Percentiles rank a stretch among this genome's conserved stretches.
These are phyloP conservation scores for Discostella stelligeroides DNA, from an alignment of 108 stramenopile genomes.

Conservation along the genomic window DNA sequence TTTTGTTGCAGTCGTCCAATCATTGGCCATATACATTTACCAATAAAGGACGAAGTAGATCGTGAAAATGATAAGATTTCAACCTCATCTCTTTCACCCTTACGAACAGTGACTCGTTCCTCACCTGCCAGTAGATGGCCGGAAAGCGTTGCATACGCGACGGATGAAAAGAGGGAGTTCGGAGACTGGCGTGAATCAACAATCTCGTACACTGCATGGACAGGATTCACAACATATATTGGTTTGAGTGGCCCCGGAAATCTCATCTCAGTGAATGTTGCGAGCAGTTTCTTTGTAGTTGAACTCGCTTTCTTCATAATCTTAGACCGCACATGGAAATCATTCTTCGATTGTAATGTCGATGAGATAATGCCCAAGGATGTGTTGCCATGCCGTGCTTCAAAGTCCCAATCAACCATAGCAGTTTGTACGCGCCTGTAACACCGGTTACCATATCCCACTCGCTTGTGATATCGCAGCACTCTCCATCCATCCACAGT, in stretches of 20 bases:
- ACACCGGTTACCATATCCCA: conserved; percentile 28
- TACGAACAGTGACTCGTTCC: conserved; percentile 36
- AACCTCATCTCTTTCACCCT: conserved; percentile 15
- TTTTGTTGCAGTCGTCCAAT: conserved; percentile 35
- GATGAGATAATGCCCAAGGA: conserved; percentile 29
- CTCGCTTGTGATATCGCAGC: conserved; percentile 24
- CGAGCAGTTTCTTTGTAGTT: conserved; percentile 16
- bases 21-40: conserved; percentile 38
- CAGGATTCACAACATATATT: conserved; percentile 34
- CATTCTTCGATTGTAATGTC: background rate
- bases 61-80: conserved; percentile 41
- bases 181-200: conserved; percentile 4
- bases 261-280: conserved; percentile 34
- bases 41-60: conserved; percentile 26
- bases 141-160: conserved; percentile 37
- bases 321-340: background rate
- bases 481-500: conserved; percentile 40
- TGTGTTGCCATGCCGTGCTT: conserved; percentile 20
- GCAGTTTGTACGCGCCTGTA: conserved; percentile 29
- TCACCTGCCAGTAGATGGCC: conserved; percentile 45
- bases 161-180: conserved; percentile 15
- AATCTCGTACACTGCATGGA: conserved; percentile 35
- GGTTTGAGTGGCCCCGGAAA: conserved; percentile 29
- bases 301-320: conserved; percentile 1
- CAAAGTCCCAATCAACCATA: conserved; percentile 36